phyloP scores from a whole-genome alignment of 768 basidiomycete genomes.

The Suillus brevipes region DNA sequence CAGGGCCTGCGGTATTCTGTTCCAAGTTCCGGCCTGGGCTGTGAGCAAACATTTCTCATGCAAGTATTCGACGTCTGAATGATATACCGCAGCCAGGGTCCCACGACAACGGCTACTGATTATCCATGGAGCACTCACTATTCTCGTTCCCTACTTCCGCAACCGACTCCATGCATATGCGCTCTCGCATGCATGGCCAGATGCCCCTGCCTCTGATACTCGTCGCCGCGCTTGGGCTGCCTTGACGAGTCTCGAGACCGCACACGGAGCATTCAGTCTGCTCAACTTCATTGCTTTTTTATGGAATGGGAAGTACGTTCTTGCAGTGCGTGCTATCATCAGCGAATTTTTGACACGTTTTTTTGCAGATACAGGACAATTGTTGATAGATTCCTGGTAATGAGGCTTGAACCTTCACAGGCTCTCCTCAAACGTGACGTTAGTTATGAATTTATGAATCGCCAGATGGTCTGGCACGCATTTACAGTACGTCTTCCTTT shows the following conservation, averaged over 20 bases:
- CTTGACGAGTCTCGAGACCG: conserved; percentile 66
- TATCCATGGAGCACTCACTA: conserved; percentile 69
- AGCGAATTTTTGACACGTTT: conserved; percentile 5
- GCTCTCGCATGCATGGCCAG: conserved; percentile 86
- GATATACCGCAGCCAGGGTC: conserved; percentile 58
- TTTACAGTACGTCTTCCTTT: conserved; percentile 72
- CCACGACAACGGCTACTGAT: conserved; percentile 58
- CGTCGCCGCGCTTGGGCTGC: conserved; percentile 73
- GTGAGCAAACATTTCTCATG: conserved; percentile 19
- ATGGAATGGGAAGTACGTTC: conserved; percentile 77
- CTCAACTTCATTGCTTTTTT: conserved; percentile 83
- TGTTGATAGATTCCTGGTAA: conserved; percentile 71
- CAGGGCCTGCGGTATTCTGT: conserved; percentile 71
- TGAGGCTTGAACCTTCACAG: conserved; percentile 74
- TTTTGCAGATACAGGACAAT: conserved; percentile 79
- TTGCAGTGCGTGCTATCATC: conserved; percentile 3
- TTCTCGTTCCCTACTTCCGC: conserved; percentile 78
- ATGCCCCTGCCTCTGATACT: conserved; percentile 77
- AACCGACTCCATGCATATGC: conserved; percentile 72
- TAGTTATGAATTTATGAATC: conserved; percentile 98
- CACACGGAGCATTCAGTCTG: conserved; percentile 61
- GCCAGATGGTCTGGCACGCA: conserved; percentile 99
- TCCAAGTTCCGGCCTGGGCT: conserved; percentile 9
- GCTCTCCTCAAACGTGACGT: conserved; percentile 76
- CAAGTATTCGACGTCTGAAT: conserved; percentile 2